phyloP scores from a whole-genome alignment of 1,284 basidiomycete species.

The Bjerkandera adusta region DNA sequence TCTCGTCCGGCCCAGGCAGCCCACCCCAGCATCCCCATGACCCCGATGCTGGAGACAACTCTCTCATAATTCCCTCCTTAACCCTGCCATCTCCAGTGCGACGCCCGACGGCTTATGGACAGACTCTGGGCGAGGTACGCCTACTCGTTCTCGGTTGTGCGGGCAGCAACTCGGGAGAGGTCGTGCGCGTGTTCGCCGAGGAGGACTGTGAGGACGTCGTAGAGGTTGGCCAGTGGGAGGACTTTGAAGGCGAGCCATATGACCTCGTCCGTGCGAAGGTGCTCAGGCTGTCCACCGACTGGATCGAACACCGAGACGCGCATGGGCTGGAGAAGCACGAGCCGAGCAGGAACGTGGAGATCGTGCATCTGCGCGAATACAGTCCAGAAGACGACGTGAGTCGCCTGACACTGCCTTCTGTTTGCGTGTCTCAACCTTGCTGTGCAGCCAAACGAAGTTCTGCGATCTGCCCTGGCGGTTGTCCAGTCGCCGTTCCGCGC shows the following conservation, averaged over 20 bases:
- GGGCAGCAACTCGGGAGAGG: constrained; percentile 5
- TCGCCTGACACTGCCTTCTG: constrained; percentile 14
- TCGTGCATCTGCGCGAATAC: constrained; percentile 48
- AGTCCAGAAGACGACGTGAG: constrained; percentile 43
- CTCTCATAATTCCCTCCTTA: constrained; percentile 70
- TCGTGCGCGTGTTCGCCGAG: constrained; percentile 28
- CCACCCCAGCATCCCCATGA: constrained; percentile 36
- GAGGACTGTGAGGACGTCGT: constrained; percentile 66
- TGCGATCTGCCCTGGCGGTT: constrained; percentile 36
- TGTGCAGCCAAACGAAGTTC: constrained; percentile 22
- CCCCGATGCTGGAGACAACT: constrained; percentile 37
- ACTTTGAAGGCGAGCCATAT: constrained; percentile 31
- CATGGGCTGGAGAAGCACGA: constrained; percentile 66
- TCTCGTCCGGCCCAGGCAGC: constrained; percentile 64
- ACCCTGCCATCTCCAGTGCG: constrained; percentile 56
- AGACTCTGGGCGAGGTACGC: constrained; percentile 59
- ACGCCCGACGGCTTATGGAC: constrained; percentile 59
- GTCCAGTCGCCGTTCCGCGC: constrained; percentile 58
- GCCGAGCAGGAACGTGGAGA: constrained; percentile 59
- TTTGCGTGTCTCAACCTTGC: background rate
- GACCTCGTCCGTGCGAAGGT: constrained; percentile 27
- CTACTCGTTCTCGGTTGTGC: constrained; percentile 45
- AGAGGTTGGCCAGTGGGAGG: constrained; percentile 56
- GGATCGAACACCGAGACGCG: constrained; percentile 61
- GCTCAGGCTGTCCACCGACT: constrained; percentile 61